phyloP scores from a whole-genome alignment of 148 eudicot species.

The Rhododendron vialii region DNA sequence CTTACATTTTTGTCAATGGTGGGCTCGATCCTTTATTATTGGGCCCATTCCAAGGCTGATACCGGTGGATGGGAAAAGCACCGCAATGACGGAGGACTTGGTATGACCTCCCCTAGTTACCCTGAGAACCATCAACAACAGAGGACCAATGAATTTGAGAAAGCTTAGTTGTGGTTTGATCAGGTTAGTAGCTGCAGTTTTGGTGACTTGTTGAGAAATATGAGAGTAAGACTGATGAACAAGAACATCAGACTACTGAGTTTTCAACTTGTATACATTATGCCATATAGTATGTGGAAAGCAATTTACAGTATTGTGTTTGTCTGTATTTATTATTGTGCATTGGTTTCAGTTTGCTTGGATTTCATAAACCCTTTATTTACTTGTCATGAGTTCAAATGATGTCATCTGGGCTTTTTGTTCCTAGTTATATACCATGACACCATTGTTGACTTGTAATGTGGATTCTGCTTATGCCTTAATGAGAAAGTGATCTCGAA shows the following conservation, averaged over 20 bases:
- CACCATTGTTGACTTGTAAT: background rate
- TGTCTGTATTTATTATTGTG: background rate
- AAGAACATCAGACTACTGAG: background rate
- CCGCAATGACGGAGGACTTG: conserved; percentile 80
- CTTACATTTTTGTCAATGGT: conserved; percentile 65
- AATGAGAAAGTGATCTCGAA: background rate
- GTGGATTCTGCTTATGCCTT: background rate
- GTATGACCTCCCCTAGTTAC: conserved; percentile 50
- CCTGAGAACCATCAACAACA: conserved; percentile 29
- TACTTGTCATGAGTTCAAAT: background rate
- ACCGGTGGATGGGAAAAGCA: conserved; percentile 94
- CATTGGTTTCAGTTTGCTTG: background rate
- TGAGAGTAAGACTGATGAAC: background rate
- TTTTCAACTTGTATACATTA: conserved; percentile 6
- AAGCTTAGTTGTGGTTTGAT: conserved; percentile 16
- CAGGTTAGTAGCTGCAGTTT: conserved; percentile 11
- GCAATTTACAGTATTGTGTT: background rate
- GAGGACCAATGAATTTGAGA: conserved; percentile 23
- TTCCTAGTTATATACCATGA: background rate
- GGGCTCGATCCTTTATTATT: conserved; percentile 70
- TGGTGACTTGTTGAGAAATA: conserved; percentile 12
- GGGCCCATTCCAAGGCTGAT: conserved; percentile 81
- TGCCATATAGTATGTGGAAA: background rate
- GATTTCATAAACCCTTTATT: background rate
- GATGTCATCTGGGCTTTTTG: background rate